These are phyloP conservation scores for Fusarium subglutinans DNA, from an alignment of 2,329 filamentous ascomycete species.

Conservation along the genomic window DNA sequence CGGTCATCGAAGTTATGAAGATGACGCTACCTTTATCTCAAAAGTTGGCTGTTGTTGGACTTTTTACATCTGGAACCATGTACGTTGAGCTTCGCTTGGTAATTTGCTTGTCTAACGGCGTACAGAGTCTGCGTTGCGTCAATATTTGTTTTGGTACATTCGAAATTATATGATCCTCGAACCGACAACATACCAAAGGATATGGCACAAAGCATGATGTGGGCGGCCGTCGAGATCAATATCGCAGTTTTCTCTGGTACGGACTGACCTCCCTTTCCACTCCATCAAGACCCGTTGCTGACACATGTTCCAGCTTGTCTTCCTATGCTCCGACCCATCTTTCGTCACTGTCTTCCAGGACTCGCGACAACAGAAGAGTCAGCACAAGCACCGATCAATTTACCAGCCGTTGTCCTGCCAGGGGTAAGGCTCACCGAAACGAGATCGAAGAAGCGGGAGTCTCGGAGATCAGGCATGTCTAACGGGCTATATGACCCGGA, in stretches of 20 bases:
- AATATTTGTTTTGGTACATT: constrained; percentile 19
- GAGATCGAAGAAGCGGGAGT: background rate
- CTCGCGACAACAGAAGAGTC: background rate
- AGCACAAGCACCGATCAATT: background rate
- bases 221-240: constrained; percentile 32
- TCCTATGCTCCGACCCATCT: constrained; percentile 16
- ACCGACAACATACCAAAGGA: constrained; percentile 27
- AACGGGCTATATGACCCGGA: background rate
- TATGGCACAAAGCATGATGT: constrained; percentile 23
- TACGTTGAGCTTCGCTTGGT: rapidly evolving
- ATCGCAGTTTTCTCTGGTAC: constrained; percentile 36
- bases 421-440: background rate
- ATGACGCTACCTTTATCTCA: constrained; percentile 7
- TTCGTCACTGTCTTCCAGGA: constrained; percentile 1
- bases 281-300: rapidly evolving
- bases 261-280: rapidly evolving
- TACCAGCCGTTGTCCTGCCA: background rate
- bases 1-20: constrained; percentile 24
- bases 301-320: constrained; percentile 7
- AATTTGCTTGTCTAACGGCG: rapidly evolving
- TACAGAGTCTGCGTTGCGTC: constrained; percentile 32
- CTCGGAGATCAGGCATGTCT: background rate
- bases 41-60: constrained; percentile 16
- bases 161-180: constrained; percentile 11
- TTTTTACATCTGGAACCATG: constrained; percentile 23